A percentile compares a stretch with the other conserved stretches of the same genome.
These are phyloP conservation scores for Colletotrichum falcatum DNA, from an alignment of 2,329 filamentous ascomycete genomes.

Conservation along the genomic window DNA sequence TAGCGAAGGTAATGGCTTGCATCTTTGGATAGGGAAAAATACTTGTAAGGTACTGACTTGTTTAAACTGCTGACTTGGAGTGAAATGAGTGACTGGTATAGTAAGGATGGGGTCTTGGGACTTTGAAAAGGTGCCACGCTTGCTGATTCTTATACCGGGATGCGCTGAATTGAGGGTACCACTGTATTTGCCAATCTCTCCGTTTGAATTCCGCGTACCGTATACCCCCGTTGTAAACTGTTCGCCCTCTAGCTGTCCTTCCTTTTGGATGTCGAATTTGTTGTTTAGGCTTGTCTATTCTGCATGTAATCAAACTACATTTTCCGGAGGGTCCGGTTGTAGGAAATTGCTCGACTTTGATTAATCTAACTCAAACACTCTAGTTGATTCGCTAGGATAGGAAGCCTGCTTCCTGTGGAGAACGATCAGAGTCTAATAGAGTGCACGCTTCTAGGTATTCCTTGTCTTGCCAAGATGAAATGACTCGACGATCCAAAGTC, in stretches of 20 bases:
- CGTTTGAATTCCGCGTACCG: neutral
- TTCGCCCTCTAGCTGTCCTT: neutral
- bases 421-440: neutral
- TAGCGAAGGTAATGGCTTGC: slow-evolving; percentile 12
- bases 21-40: neutral
- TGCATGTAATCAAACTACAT: neutral
- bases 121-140: accelerated
- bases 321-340: slow-evolving; percentile 19
- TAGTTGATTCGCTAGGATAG: neutral
- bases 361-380: slow-evolving; percentile 19
- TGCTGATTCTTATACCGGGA: slow-evolving; percentile 21
- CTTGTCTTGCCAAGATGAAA: too few species aligned
- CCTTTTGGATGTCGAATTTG: neutral
- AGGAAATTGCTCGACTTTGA: slow-evolving; percentile 25
- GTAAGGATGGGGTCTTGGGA: neutral
- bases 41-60: neutral
- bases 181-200: neutral
- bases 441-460: too few species aligned
- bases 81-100: neutral
- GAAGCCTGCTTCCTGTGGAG: slow-evolving; percentile 8
- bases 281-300: neutral
- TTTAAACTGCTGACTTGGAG: neutral
- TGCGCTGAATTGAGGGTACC: neutral
- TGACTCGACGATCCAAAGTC: too few species aligned
- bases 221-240: too few species aligned